These are phyloP conservation scores for Kwoniella sp. DNA, from an alignment of 768 basidiomycete genomes.

Conservation along the genomic window DNA sequence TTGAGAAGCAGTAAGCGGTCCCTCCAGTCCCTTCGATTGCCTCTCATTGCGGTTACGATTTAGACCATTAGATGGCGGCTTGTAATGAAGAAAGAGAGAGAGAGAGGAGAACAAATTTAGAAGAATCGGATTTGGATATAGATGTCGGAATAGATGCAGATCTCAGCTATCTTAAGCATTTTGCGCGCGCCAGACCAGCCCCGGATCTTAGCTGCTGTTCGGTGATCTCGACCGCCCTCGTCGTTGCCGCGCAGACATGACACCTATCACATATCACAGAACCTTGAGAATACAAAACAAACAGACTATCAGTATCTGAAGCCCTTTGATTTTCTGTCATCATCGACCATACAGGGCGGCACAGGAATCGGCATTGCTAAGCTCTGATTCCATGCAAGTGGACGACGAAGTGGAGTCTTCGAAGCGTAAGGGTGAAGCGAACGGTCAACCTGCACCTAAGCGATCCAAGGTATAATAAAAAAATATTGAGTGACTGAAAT, in stretches of 20 bases:
- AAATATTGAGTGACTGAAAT: too few species aligned
- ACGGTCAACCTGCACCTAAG: conserved; percentile 1
- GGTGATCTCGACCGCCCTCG: too few species aligned
- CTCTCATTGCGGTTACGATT: background rate
- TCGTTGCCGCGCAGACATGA: too few species aligned
- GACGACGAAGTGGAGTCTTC: conserved; percentile 8
- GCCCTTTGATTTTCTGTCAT: conserved; percentile 13
- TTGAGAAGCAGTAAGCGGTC: conserved; percentile 47
- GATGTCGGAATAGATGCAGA: conserved; percentile 5
- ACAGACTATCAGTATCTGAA: conserved; percentile 14
- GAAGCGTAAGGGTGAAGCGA: conserved; percentile 8
- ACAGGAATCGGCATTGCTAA: conserved; percentile 6
- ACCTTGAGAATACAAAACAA: too few species aligned
- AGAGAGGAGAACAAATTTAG: background rate
- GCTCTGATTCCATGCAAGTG: conserved; percentile 11
- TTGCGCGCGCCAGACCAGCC: too few species aligned
- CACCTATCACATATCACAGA: too few species aligned
- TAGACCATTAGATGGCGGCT: background rate
- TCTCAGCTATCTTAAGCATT: background rate
- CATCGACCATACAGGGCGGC: conserved; percentile 8
- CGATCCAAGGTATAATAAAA: conserved; percentile 4
- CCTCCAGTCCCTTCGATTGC: background rate
- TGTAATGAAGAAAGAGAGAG: background rate
- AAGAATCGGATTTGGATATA: background rate
- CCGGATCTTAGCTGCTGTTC: too few species aligned